phyloP scores from a whole-genome alignment of 371 early-diverging fungal genomes.

The Funneliformis caledonium region DNA sequence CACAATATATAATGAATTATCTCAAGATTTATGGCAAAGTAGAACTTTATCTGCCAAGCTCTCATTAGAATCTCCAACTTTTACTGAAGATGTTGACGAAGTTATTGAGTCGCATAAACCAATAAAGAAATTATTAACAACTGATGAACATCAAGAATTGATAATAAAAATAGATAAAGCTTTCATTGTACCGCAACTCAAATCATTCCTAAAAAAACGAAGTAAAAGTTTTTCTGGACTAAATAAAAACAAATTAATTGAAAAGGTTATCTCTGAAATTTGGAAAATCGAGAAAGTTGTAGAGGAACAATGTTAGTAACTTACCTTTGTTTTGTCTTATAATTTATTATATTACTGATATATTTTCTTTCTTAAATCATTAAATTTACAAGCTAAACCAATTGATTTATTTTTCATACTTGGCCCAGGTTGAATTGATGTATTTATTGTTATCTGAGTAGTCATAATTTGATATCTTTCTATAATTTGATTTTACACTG shows the following conservation, averaged over 20 bases:
- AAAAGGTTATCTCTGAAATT: conserved; percentile 17
- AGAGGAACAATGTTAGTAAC: background rate
- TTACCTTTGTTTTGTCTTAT: background rate
- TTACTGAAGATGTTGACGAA: background rate
- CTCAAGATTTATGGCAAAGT: conserved; percentile 2
- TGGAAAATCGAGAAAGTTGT: conserved; percentile 18
- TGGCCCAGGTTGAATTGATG: conserved; percentile 28
- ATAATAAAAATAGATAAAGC: conserved; percentile 18
- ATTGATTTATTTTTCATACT: conserved; percentile 31
- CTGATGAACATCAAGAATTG: conserved; percentile 2
- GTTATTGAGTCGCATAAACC: conserved; percentile 19
- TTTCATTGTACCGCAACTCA: conserved; percentile 10
- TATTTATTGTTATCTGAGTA: conserved; percentile 2
- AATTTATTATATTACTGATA: background rate
- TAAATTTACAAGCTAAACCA: conserved; percentile 20
- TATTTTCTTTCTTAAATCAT: background rate
- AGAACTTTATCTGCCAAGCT: background rate
- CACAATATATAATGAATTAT: background rate
- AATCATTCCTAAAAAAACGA: conserved; percentile 18
- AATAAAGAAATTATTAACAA: background rate
- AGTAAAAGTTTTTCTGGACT: background rate
- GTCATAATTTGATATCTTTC: background rate
- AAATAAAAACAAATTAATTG: conserved; percentile 22
- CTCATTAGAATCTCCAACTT: background rate
- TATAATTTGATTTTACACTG: background rate